phyloP scores from a whole-genome alignment of 2,329 filamentous ascomycete species.

The Aspergillus phoenicis region DNA sequence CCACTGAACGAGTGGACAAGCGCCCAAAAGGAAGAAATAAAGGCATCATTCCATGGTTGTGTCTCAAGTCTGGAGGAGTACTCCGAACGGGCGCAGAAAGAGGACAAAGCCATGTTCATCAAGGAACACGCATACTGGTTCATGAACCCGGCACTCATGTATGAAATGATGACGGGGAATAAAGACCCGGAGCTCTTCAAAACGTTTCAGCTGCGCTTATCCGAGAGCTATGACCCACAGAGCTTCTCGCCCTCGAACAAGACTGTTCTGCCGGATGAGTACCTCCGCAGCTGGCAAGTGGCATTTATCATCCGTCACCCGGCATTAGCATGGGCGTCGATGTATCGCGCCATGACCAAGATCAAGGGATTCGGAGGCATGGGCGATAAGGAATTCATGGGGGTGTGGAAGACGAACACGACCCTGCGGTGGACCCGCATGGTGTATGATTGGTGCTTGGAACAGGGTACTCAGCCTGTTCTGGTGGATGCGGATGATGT shows the following conservation, averaged over 20 bases:
- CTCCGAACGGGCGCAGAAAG: slow-evolving; percentile 21
- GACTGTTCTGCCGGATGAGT: slow-evolving; percentile 40
- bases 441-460: slow-evolving; percentile 41
- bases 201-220: slow-evolving; percentile 15
- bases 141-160: slow-evolving; percentile 19
- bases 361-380: slow-evolving; percentile 18
- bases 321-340: slow-evolving; percentile 42
- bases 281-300: slow-evolving; percentile 36
- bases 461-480: slow-evolving; percentile 28
- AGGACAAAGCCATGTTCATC: slow-evolving; percentile 34
- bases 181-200: slow-evolving; percentile 9
- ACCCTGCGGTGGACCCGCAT: slow-evolving; percentile 35
- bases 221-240: not conserved
- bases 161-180: not conserved
- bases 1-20: slow-evolving; percentile 30
- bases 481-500: slow-evolving; percentile 45
- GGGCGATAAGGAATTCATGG: slow-evolving; percentile 20
- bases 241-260: slow-evolving; percentile 26
- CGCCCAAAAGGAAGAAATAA: slow-evolving; percentile 24
- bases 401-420: slow-evolving; percentile 26
- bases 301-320: slow-evolving; percentile 46
- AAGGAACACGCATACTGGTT: slow-evolving; percentile 41
- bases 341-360: slow-evolving; percentile 35
- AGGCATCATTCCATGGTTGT: slow-evolving; percentile 27
- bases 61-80: slow-evolving; percentile 30